Evolutionary conservation across 1,139 yeast genomes (phyloP).

Genomic region (Hansenula sp.): DNA sequence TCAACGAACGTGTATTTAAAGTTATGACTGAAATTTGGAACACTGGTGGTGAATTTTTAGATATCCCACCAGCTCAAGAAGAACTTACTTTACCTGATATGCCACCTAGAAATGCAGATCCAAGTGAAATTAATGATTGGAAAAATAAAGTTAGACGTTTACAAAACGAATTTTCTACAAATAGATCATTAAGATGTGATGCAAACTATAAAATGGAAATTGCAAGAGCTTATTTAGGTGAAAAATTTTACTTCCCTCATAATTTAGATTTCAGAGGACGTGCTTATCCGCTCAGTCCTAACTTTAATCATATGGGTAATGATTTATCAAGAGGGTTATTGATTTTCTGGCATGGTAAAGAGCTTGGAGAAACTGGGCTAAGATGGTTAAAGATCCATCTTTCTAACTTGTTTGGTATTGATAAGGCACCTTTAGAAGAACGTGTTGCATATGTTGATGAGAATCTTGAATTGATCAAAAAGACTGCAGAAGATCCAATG

Average conservation of each 20-base stretch:
- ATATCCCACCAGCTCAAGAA: slow-evolving; percentile 63
- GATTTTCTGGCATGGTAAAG: slow-evolving; percentile 83
- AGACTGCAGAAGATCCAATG: slow-evolving; percentile 71
- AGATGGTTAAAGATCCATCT: slow-evolving; percentile 88
- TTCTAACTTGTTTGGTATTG: slow-evolving; percentile 85
- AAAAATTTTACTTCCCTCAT: slow-evolving; percentile 89
- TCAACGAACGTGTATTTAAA: slow-evolving; percentile 66
- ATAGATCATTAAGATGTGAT: slow-evolving; percentile 89
- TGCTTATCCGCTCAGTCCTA: slow-evolving; percentile 90
- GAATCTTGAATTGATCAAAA: slow-evolving; percentile 55
- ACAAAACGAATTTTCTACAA: slow-evolving; percentile 57
- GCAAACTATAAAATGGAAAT: slow-evolving; percentile 89
- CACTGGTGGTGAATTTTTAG: slow-evolving; percentile 71
- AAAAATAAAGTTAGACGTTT: slow-evolving; percentile 53
- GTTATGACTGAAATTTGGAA: slow-evolving; percentile 83
- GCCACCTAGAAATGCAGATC: slow-evolving; percentile 68
- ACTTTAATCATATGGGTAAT: slow-evolving; percentile 78
- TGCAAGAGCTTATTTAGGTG: slow-evolving; percentile 89
- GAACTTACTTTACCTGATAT: slow-evolving; percentile 58
- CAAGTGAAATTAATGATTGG: slow-evolving; percentile 65
- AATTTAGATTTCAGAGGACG: slow-evolving; percentile 94
- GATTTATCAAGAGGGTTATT: slow-evolving; percentile 86
- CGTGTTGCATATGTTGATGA: slow-evolving; percentile 71
- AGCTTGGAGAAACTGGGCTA: slow-evolving; percentile 70
- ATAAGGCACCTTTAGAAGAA: slow-evolving; percentile 75